These are phyloP conservation scores for Gypsophila paniculata DNA, from an alignment of 179 eudicot genomes.

Conservation along the genomic window DNA sequence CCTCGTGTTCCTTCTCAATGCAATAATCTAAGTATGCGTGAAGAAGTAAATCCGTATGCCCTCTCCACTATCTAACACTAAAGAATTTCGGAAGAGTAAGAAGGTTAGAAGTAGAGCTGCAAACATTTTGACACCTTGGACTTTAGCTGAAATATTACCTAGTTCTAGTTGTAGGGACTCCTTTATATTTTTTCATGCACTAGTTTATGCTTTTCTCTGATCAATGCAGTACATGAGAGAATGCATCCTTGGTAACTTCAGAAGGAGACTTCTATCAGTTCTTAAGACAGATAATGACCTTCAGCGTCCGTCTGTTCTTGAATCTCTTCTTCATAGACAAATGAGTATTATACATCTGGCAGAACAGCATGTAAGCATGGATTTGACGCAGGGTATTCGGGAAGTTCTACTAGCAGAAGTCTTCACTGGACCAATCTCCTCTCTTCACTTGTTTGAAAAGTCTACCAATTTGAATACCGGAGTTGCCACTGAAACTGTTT, in stretches of 20 bases:
- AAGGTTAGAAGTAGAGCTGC: background rate
- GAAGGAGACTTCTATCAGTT: slow-evolving; percentile 74
- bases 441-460: slow-evolving; percentile 79
- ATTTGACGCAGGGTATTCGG: slow-evolving; percentile 86
- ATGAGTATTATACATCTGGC: slow-evolving; percentile 78
- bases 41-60: background rate
- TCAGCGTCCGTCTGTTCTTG: slow-evolving; percentile 88
- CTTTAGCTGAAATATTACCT: slow-evolving; percentile 10
- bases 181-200: background rate
- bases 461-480: slow-evolving; percentile 69
- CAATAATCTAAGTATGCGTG: background rate
- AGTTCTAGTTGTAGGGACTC: background rate
- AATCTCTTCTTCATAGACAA: slow-evolving; percentile 75
- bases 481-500: slow-evolving; percentile 70
- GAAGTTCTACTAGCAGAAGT: slow-evolving; percentile 82
- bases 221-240: slow-evolving; percentile 94
- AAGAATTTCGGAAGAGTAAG: background rate
- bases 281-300: slow-evolving; percentile 86
- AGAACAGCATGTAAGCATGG: slow-evolving; percentile 98
- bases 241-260: slow-evolving; percentile 91
- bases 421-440: slow-evolving; percentile 79
- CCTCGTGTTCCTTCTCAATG: background rate
- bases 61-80: background rate
- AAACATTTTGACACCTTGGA: background rate
- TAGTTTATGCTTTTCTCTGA: background rate